Evolutionary conservation across 139 green algal species (phyloP).

Genomic region (Trebouxia sp.): DNA sequence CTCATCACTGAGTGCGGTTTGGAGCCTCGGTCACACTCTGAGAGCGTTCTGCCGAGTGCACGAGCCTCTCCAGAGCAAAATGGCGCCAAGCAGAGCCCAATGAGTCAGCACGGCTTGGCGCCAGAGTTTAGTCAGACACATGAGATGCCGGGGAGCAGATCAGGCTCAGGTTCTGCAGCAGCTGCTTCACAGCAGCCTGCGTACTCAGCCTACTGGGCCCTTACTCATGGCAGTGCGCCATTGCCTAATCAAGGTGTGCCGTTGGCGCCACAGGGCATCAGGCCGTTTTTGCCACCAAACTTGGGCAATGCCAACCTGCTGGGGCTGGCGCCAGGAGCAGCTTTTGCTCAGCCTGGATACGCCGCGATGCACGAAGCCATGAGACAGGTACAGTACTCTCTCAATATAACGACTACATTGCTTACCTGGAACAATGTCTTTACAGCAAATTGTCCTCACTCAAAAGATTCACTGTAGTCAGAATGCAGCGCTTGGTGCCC

Average conservation of each 20-base stretch:
- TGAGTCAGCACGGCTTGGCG: not conserved
- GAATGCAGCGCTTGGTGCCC: no score
- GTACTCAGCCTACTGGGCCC: not conserved
- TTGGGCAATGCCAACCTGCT: not conserved
- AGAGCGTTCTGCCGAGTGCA: not conserved
- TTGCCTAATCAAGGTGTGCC: not conserved
- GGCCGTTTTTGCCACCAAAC: not conserved
- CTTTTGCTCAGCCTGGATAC: no score
- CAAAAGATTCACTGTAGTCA: no score
- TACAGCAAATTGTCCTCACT: no score
- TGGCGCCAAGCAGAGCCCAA: not conserved
- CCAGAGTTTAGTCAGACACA: not conserved
- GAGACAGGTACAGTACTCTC: no score
- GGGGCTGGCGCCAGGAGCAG: not conserved
- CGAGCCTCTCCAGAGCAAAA: not conserved
- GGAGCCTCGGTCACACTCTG: not conserved
- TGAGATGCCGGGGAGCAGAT: not conserved
- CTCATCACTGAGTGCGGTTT: slow-evolving; percentile 7
- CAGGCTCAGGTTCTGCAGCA: not conserved
- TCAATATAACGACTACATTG: no score
- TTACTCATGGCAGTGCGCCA: not conserved
- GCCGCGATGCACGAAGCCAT: no score
- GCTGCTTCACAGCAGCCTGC: not conserved
- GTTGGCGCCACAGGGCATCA: not conserved
- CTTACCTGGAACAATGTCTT: no score